Evolutionary conservation across 306 rosid genomes (phyloP), one percentile per base, ranked within the genome.

Genomic region (Vigna hirtella): DNA sequence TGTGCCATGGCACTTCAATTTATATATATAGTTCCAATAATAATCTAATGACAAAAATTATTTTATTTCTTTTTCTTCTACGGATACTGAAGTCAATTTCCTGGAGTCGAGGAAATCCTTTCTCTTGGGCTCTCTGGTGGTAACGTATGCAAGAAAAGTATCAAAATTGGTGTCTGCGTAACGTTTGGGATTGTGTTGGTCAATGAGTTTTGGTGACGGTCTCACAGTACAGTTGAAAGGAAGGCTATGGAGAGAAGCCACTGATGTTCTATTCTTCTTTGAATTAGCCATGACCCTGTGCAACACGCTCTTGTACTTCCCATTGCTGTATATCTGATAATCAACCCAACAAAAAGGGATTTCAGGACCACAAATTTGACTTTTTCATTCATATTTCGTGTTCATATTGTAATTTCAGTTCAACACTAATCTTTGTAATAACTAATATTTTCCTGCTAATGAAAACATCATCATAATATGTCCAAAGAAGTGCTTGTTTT

Each of bases 261-360:
- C 91, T 0, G 98, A 90, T 9, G 80, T 83, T 17, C 98, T 76
- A 4, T 73, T 65, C 74, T 79, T 84, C 18, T 1, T 40, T 4
- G 89, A 83, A 40, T 92, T 94, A 81, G 92, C 97, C 13, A 88
- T 9, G 3, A 88, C 97, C 72, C 98, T 90, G 6, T 94, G 98
- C 9, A 94, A 66, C 53, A 92, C 98, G 57, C 98, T 94, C 87
- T 84, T 90, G 93, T 90, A 94, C 30, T 67, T 94, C 17, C 98
- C 98, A 4, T 94, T 94, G 89, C 98, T 94, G 72, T 85, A 88
- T 71, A 94, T 94, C 98, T 94, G 90, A 18, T 0, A 11, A 51
- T 30, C 42, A 34, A 34, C 38, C 4, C 38, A 4, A 34, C 38
- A 34, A 34, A 34, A 34, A 34, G 6, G 38, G 7, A 34, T 34